Base-by-base conservation (phyloP, 1,284 basidiomycete genomes). In the Vanrija humicola region DNA sequence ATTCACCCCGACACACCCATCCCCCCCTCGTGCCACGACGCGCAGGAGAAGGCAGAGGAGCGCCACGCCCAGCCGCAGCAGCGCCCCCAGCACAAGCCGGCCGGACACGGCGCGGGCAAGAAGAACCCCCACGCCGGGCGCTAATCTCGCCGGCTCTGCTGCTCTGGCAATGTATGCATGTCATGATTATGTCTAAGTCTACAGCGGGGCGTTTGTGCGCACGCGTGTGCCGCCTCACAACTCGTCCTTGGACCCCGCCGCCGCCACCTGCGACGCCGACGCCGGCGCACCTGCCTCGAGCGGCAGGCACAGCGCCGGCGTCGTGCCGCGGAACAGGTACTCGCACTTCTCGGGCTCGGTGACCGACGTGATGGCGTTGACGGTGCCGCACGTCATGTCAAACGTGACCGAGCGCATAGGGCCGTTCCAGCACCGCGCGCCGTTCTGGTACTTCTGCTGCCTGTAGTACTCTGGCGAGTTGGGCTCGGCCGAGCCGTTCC, bases 261-360 rank as follows among this genome's bases (percentile, higher is more conserved):
- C 38, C 16, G 39, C 15, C 16, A 39, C 43, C 46, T 43, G 38
- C 5, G 38, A 21, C 29, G 44, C 28, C 7, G 39, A 10, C 4
- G 23, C 39, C 43, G 44, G 45, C 14, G 10, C 40, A 9, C 18
- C 19, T 2, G 43, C 53, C 34, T 61, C 67, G n/a, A 67, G 56
- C 1, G 89, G 88, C 72, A 85, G 81, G 75, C 95, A 98, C 38
- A 98, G 79, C 1, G 94, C 94, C 6, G 95, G 96, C 0, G 86
- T 86, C 26, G 88, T 90, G 12, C 85, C 90, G 48, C 86, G 89
- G 72, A 96, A 85, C 67, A 86, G 84, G 72, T 98, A 98, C 76
- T 95, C 91, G 79, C 95, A 98, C 79, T 98, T 98, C 77, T 99
- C 94, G 7, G 90, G 82, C 78, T 99, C 95, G 47, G 84, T 82